Evolutionary conservation across 2,329 filamentous ascomycete species (phyloP), one percentile per base, ranked within the genome.

Genomic region (Metarhizium rileyi): DNA sequence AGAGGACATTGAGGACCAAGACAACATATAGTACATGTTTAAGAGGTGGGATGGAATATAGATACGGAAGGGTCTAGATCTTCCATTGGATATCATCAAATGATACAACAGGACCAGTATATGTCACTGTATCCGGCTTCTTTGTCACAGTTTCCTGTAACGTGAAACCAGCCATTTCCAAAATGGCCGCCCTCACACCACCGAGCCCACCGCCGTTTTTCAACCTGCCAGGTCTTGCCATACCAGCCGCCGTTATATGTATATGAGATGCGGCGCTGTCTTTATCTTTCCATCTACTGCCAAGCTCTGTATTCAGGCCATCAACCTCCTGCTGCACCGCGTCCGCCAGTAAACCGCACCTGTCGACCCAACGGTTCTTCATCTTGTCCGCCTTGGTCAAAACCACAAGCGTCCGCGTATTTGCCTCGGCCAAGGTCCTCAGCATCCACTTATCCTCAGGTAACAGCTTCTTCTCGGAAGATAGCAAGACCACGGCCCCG

Each of bases 311-410:
- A 18, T 64, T 47, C 5, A 65, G 51, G 2, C 49, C 49, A 4
- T 50, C 26, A 42, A 70, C 52, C 36, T 65, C 60, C 3, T 45
- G 40, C 18, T 60, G 59, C n/a, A 70, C 50, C 27, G 54, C 52
- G 4, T 47, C 50, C 0, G 63, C 63, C 36, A 66, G 54, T 1
- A 47, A 40, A 5, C 49, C 49, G 51, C 66, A 69, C 20, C 48
- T 50, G 10, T 50, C 51, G 6, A 52, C 51, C 66, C 65, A 68
- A 1, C 46, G 55, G 10, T 57, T 57, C 27, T 59, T 63, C 41
- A 56, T 61, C 55, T 79, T 80, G 56, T 81, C 78, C 14, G 73
- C 75, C 62, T 80, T 80, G 10, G 78, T 81, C 45, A 82, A 59
- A 4, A 80, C 69, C 1, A 80, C 69, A 6, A 71, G 58, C 1